Evolutionary conservation across 2,329 filamentous ascomycete species (phyloP).

Genomic region (Fusarium sp.): DNA sequence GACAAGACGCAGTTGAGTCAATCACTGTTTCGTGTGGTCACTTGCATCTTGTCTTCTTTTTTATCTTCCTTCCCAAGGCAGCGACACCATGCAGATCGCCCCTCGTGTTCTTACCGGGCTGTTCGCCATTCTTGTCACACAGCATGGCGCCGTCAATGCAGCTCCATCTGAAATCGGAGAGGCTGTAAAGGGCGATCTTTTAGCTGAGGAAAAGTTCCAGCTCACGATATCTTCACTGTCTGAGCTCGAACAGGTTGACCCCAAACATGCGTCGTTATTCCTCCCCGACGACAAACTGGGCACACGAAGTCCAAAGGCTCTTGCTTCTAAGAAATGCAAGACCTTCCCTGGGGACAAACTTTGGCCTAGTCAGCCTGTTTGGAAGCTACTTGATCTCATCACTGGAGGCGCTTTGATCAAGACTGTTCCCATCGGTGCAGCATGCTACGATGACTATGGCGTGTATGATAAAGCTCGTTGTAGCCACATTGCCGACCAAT

Average conservation of each 20-base stretch:
- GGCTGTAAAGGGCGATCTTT: conserved; percentile 22
- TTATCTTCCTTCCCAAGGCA: not conserved
- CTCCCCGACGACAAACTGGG: conserved; percentile 14
- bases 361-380: conserved; percentile 46
- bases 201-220: conserved; percentile 35
- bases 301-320: not conserved
- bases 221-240: conserved; percentile 23
- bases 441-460: conserved; percentile 45
- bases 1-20: not conserved
- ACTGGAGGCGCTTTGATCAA: conserved; percentile 48
- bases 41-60: not conserved
- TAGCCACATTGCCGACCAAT: conserved; percentile 42
- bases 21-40: not conserved
- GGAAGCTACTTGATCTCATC: conserved; percentile 52
- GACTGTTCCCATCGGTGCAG: conserved; percentile 49
- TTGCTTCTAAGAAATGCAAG: conserved; percentile 44
- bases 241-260: conserved; percentile 24
- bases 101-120: conserved; percentile 15
- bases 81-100: conserved; percentile 27
- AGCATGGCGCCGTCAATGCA: conserved; percentile 20
- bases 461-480: conserved; percentile 47
- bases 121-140: conserved; percentile 3
- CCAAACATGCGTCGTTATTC: conserved; percentile 15
- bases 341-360: conserved; percentile 48
- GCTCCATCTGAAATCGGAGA: conserved; percentile 24